These are phyloP conservation scores for Escallonia herrerae DNA, from an alignment of 129 eudicot species.

Conservation along the genomic window DNA sequence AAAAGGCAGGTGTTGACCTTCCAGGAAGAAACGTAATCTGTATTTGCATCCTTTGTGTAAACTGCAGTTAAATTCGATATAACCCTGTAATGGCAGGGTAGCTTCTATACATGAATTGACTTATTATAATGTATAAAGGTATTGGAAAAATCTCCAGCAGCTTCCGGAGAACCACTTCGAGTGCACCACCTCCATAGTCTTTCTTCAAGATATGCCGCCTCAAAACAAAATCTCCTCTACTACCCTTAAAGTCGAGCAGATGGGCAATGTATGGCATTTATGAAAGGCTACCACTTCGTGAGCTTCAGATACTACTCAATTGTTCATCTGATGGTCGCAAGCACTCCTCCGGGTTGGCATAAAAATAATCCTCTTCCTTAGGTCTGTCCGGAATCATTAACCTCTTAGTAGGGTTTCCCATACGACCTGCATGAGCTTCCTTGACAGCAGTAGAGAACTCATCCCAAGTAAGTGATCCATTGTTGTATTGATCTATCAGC, in stretches of 20 bases:
- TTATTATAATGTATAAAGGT: constrained; percentile 18
- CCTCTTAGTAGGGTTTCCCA: constrained; percentile 81
- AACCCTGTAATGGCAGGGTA: constrained; percentile 46
- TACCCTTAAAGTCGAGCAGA: too few relatives aligned
- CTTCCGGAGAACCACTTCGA: constrained; percentile 6
- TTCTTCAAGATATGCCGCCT: neutral
- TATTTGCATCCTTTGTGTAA: constrained; percentile 34
- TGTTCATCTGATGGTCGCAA: constrained; percentile 53
- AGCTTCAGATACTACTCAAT: constrained; percentile 26
- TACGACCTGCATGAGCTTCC: constrained; percentile 61
- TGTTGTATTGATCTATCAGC: constrained; percentile 68
- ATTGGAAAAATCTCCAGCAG: constrained; percentile 8
- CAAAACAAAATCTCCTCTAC: constrained; percentile 9
- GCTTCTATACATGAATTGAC: constrained; percentile 43
- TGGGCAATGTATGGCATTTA: neutral
- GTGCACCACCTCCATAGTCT: neutral
- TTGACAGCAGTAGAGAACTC: constrained; percentile 80
- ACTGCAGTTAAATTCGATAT: constrained; percentile 16
- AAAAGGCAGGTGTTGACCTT: neutral
- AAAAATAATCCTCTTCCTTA: constrained; percentile 94
- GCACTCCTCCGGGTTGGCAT: constrained; percentile 91
- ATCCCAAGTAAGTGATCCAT: constrained; percentile 67
- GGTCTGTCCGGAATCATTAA: constrained; percentile 77
- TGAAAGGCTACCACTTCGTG: neutral
- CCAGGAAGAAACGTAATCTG: constrained; percentile 10